A percentile compares a stretch with the other conserved stretches of the same genome.
These are phyloP conservation scores for Takashimella tepidaria DNA, from an alignment of 1,284 basidiomycete genomes.

Conservation along the genomic window DNA sequence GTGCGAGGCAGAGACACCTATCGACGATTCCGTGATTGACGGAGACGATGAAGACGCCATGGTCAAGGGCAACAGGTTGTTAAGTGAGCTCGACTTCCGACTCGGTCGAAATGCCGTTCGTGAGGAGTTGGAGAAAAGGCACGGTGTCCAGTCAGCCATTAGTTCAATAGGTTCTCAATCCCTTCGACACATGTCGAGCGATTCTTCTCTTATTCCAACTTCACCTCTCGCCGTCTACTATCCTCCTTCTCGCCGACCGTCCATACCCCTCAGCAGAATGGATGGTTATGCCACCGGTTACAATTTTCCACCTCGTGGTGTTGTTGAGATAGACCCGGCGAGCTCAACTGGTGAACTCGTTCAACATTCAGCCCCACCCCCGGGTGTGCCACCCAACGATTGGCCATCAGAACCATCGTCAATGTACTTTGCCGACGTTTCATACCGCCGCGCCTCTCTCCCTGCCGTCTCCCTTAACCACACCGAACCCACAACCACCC, in stretches of 20 bases:
- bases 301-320: slow-evolving; percentile 26
- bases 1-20: slow-evolving; percentile 6
- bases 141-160: slow-evolving; percentile 1
- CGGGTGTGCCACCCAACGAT: not conserved
- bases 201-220: slow-evolving; percentile 4
- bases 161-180: not conserved
- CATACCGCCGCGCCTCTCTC: slow-evolving; percentile 25
- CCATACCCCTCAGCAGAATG: slow-evolving; percentile 6
- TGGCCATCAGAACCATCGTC: not conserved
- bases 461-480: slow-evolving; percentile 12
- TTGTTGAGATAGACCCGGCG: slow-evolving; percentile 7
- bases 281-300: slow-evolving; percentile 23
- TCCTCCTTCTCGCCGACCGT: slow-evolving; percentile 13
- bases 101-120: slow-evolving; percentile 33
- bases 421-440: not conserved
- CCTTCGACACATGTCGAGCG: slow-evolving; percentile 1
- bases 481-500: not conserved
- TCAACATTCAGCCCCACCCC: not conserved
- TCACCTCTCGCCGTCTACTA: slow-evolving; percentile 26
- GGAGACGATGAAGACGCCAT: slow-evolving; percentile 12
- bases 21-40: slow-evolving; percentile 3
- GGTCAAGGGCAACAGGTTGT: slow-evolving; percentile 31
- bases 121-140: slow-evolving; percentile 30
- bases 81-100: slow-evolving; percentile 40
- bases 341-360: not conserved